Evolutionary conservation across 306 rosid genomes (phyloP), one percentile per base, ranked within the genome.

Genomic region (Parietaria judaica): DNA sequence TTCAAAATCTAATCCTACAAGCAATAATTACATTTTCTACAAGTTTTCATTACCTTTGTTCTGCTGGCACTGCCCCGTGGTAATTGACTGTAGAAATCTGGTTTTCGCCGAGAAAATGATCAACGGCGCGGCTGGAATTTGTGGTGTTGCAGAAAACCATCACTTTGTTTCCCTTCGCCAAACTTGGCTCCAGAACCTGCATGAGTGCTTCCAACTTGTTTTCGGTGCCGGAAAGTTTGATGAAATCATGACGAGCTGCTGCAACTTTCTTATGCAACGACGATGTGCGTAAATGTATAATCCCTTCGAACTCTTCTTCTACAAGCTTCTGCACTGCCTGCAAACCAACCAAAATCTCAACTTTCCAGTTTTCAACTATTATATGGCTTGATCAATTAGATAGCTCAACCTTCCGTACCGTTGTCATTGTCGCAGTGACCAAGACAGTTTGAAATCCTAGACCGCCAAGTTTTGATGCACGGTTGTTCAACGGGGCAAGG

Each of bases 11-110:
- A 23, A 23, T 23, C 31, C 31, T 23, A 23, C 31, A 23, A 23
- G 31, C 31, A 23, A 23, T 23, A 23, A 23, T 23, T 23, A 23
- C 31, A 23, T 23, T 23, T 23, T 23, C 31, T 23, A 23, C 31
- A 23, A 23, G 47, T 62, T 61, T 64, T 58, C 70, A 23, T 75
- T 60, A 88, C 96, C 99, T 84, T 79, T 84, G 77, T 74, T 74
- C 88, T 15, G 99, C 99, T 34, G 99, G 99, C 69, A 92, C 99
- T 81, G 86, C 95, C 31, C 99, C 99, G 56, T 92, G 99, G 79
- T 92, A 92, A 76, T 92, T 92, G 69, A 82, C 94, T 0, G 90
- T 74, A 14, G 85, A 76, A 60, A 80, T 60, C 83, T 82, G 94
- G 76, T 88, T 92, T 82, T 88, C 99, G 66, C 66, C 62, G 59